These are phyloP conservation scores for Meira nashicola DNA, from an alignment of 1,284 basidiomycete species.

Conservation along the genomic window DNA sequence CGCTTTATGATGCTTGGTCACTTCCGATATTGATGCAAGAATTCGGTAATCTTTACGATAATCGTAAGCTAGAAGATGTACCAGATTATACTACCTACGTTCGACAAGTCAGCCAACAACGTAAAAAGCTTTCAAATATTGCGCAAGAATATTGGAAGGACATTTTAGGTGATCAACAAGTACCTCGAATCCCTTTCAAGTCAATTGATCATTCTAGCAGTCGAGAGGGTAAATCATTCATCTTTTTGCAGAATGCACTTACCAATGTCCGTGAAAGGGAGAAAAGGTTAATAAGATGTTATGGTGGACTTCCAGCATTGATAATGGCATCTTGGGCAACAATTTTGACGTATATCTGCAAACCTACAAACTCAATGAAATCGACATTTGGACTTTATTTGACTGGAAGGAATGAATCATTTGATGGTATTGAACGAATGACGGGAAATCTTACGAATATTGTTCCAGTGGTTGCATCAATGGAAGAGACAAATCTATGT, in stretches of 20 bases:
- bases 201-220: background rate
- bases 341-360: conserved; percentile 15
- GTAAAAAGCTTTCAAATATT: conserved; percentile 11
- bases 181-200: conserved; percentile 11
- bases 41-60: conserved; percentile 23
- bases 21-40: conserved; percentile 39
- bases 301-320: conserved; percentile 14
- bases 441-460: conserved; percentile 33
- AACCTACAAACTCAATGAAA: background rate
- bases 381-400: conserved; percentile 36
- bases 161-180: conserved; percentile 4
- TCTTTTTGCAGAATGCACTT: background rate
- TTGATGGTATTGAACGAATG: conserved; percentile 25
- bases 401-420: conserved; percentile 22
- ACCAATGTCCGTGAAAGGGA: conserved; percentile 14
- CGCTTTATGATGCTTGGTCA: conserved; percentile 46
- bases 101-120: conserved; percentile 18
- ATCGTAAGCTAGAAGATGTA: background rate
- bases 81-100: conserved; percentile 18
- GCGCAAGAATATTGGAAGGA: conserved; percentile 21
- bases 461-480: conserved; percentile 24
- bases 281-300: background rate
- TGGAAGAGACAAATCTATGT: background rate
- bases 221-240: conserved; percentile 7
- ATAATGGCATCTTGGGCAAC: conserved; percentile 33